Evolutionary conservation across 306 rosid genomes (phyloP).

Genomic region (Bauhinia variegata): DNA sequence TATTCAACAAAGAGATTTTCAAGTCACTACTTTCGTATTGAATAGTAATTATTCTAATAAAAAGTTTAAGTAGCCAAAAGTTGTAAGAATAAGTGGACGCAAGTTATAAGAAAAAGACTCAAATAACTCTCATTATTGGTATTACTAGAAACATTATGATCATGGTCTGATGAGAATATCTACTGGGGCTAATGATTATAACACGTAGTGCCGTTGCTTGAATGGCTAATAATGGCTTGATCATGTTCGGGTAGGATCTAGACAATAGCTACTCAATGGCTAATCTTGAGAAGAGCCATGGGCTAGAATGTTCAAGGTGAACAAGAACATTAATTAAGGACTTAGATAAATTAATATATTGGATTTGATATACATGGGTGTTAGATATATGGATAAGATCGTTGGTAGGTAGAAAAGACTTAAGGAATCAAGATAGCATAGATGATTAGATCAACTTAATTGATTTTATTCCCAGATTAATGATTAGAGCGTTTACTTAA

Average conservation of each 20-base stretch:
- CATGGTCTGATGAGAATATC: no score
- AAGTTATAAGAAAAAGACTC: no score
- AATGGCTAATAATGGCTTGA: no score
- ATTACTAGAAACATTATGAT: no score
- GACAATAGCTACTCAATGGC: background rate
- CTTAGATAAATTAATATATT: background rate
- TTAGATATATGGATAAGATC: constrained; percentile 18
- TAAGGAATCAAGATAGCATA: constrained; percentile 5
- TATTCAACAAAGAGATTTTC: no score
- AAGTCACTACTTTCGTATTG: no score
- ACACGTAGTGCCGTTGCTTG: background rate
- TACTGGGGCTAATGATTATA: no score
- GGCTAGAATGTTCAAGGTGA: constrained; percentile 9
- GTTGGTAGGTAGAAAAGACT: background rate
- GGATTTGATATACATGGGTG: constrained; percentile 13
- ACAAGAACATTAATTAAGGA: background rate
- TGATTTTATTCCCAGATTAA: background rate
- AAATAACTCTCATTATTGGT: no score
- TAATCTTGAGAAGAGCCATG: background rate
- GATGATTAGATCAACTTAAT: background rate
- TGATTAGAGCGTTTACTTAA: background rate
- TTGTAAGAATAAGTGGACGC: no score
- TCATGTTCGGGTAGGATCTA: constrained; percentile 22
- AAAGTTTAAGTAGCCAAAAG: no score
- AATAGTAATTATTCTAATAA: no score